Evolutionary conservation across 306 rosid genomes (phyloP).

Genomic region (Quercus parvula): DNA sequence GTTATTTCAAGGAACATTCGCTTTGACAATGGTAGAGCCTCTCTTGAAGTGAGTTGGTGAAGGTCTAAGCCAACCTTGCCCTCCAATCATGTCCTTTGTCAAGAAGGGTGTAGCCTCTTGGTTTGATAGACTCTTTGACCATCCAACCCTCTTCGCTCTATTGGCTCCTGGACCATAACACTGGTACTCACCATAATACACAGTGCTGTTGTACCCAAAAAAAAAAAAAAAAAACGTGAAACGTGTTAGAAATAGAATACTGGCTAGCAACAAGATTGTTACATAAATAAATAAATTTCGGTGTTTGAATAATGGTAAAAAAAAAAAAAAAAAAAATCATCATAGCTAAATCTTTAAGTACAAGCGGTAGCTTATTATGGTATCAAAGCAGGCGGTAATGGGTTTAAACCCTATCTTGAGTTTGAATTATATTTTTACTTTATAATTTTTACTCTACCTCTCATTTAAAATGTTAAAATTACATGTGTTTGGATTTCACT

Average conservation of each 20-base stretch:
- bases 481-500: no score
- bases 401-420: no score
- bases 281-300: no score
- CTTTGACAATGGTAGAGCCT: neutral
- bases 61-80: constrained; percentile 33
- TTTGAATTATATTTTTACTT: no score
- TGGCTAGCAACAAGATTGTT: no score
- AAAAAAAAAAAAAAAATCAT: no score
- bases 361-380: no score
- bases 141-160: constrained; percentile 35
- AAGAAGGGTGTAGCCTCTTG: constrained; percentile 41
- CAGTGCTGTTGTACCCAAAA: constrained; percentile 19
- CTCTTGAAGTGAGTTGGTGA: constrained; percentile 34
- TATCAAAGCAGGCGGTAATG: no score
- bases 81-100: constrained; percentile 34
- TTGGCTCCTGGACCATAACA: constrained; percentile 50
- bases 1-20: neutral
- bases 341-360: no score
- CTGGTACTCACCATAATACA: constrained; percentile 42
- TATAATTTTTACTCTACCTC: no score
- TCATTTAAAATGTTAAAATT: no score
- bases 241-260: neutral
- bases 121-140: constrained; percentile 36
- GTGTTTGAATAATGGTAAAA: no score
- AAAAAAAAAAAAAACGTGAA: neutral